A percentile compares a stretch with the other conserved stretches of the same genome.
phyloP scores from a whole-genome alignment of 2,329 filamentous ascomycete species.

The Graphilbum fragrans region DNA sequence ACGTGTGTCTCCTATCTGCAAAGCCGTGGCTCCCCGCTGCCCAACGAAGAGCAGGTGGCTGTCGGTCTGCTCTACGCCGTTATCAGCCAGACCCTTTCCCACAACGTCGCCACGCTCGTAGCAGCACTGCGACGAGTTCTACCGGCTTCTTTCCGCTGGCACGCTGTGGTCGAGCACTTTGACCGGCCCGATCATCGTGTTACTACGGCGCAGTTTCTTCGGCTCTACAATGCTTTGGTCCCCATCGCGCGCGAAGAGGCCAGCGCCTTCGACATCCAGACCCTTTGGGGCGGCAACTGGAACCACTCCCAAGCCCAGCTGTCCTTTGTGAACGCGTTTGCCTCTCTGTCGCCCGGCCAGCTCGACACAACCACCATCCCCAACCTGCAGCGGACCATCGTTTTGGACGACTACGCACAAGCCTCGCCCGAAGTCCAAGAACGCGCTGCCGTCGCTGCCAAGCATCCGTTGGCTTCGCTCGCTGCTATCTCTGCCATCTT shows the following conservation, averaged over 20 bases:
- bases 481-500: slow-evolving; percentile 66
- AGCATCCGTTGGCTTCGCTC: slow-evolving; percentile 78
- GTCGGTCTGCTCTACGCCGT: slow-evolving; percentile 59
- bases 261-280: slow-evolving; percentile 67
- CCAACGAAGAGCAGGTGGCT: slow-evolving; percentile 73
- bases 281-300: slow-evolving; percentile 86
- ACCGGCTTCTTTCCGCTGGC: slow-evolving; percentile 53
- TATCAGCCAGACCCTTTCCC: slow-evolving; percentile 42
- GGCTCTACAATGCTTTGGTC: slow-evolving; percentile 67
- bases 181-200: slow-evolving; percentile 69
- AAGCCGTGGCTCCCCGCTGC: slow-evolving; percentile 37
- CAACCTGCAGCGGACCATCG: slow-evolving; percentile 66
- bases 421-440: slow-evolving; percentile 37
- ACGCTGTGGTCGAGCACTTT: slow-evolving; percentile 64
- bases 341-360: slow-evolving; percentile 61
- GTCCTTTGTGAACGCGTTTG: slow-evolving; percentile 84
- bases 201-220: slow-evolving; percentile 67
- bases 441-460: slow-evolving; percentile 51
- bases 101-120: slow-evolving; percentile 44
- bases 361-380: slow-evolving; percentile 80
- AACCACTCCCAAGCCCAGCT: slow-evolving; percentile 76
- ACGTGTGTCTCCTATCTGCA: slow-evolving; percentile 43
- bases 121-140: slow-evolving; percentile 50
- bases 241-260: slow-evolving; percentile 53
- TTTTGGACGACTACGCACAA: slow-evolving; percentile 41